Conservation (phyloP, 129 eudicot species). For the Glebionis coronaria region DNA sequence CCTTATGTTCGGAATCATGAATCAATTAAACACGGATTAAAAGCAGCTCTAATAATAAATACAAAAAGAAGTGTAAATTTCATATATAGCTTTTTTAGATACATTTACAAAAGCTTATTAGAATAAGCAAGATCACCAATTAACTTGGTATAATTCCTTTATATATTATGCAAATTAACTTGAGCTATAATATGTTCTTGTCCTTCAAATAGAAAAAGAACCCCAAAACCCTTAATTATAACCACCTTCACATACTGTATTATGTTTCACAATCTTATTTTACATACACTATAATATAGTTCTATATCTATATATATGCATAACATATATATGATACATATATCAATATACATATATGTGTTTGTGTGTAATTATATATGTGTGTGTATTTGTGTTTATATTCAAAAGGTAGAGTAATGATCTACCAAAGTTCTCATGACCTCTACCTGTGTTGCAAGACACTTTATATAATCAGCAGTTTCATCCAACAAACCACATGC, state of each 20-base stretch:
- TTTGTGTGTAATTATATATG: slow-evolving; percentile 2
- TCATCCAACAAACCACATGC: slow-evolving; percentile 58
- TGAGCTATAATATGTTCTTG: slow-evolving; percentile 23
- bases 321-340: slow-evolving; percentile 6
- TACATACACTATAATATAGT: slow-evolving; percentile 17
- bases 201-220: slow-evolving; percentile 16
- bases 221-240: neutral
- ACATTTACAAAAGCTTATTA: slow-evolving; percentile 7
- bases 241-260: slow-evolving; percentile 21
- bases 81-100: neutral
- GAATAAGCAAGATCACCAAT: slow-evolving; percentile 30
- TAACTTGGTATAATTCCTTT: slow-evolving; percentile 24
- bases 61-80: neutral
- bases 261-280: slow-evolving; percentile 17
- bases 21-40: neutral
- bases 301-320: neutral
- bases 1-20: neutral
- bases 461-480: slow-evolving; percentile 80
- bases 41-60: slow-evolving; percentile 1
- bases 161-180: slow-evolving; percentile 19
- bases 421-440: slow-evolving; percentile 67
- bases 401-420: slow-evolving; percentile 37
- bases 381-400: slow-evolving; percentile 11
- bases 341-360: slow-evolving; percentile 19
- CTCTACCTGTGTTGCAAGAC: slow-evolving; percentile 70